Conservation (phyloP, 1,284 basidiomycete species). For the Austropuccinia psidii region DNA sequence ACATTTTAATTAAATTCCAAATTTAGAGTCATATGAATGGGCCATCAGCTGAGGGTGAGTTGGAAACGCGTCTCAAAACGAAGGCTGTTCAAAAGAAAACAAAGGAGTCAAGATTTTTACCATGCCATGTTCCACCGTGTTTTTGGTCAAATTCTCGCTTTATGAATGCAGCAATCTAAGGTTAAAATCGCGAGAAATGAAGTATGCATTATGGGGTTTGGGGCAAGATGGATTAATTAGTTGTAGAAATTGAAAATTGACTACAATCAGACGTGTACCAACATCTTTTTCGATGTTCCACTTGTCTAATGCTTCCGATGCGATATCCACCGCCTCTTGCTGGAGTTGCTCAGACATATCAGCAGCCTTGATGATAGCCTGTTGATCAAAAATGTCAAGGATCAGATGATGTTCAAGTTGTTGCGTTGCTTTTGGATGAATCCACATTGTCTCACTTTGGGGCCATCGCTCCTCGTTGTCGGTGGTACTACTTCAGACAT, state of each 20-base stretch:
- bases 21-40: too few species aligned
- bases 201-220: background rate
- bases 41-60: too few species aligned
- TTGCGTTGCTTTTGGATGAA: too few species aligned
- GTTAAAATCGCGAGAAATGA: background rate
- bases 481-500: slow-evolving; percentile 28
- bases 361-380: slow-evolving; percentile 32
- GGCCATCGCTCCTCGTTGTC: background rate
- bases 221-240: background rate
- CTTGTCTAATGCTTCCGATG: slow-evolving; percentile 28
- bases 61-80: too few species aligned
- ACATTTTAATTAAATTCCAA: too few species aligned
- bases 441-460: background rate
- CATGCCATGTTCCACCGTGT: slow-evolving; percentile 33
- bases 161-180: slow-evolving; percentile 31
- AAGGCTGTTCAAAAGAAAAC: too few species aligned
- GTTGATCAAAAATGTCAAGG: background rate
- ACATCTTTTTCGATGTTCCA: slow-evolving; percentile 37
- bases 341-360: slow-evolving; percentile 33
- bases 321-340: slow-evolving; percentile 25
- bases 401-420: background rate
- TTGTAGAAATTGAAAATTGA: background rate
- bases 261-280: background rate
- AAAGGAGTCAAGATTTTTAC: too few species aligned
- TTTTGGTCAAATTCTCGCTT: slow-evolving; percentile 32